Conservation (phyloP, 2,329 filamentous ascomycete species). For the Cadophora gregata region DNA sequence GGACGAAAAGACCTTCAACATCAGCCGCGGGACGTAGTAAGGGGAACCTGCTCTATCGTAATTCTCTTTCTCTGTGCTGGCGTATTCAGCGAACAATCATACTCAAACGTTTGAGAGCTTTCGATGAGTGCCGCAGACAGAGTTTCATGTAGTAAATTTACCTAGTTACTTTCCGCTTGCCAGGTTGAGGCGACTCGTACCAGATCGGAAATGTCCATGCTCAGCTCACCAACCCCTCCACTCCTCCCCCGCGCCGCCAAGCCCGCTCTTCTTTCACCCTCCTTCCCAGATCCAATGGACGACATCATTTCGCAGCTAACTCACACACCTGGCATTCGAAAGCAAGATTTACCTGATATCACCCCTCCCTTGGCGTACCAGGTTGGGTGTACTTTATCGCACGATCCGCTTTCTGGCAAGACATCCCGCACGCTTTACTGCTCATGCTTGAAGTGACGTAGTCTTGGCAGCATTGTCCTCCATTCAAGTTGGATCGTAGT, state of each 20-base stretch:
- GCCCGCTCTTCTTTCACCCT: no score
- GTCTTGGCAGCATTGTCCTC: not conserved
- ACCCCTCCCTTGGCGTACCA: slow-evolving; percentile 3
- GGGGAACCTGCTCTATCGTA: no score
- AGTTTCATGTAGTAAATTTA: no score
- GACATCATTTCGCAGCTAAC: slow-evolving; percentile 42
- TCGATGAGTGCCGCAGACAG: no score
- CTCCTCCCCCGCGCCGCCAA: slow-evolving; percentile 30
- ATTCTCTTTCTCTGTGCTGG: no score
- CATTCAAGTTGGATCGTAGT: not conserved
- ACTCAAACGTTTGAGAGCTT: no score
- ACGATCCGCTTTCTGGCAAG: not conserved
- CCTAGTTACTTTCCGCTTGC: no score
- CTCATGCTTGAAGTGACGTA: slow-evolving; percentile 13
- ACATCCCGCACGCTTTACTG: not conserved
- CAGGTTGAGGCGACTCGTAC: no score
- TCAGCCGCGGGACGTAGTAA: no score
- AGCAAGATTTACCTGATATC: no score
- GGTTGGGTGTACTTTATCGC: not conserved
- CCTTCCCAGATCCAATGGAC: slow-evolving; percentile 48
- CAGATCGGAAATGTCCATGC: no score
- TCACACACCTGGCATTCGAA: not conserved
- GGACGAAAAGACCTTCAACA: not conserved
- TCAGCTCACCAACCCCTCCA: slow-evolving; percentile 36
- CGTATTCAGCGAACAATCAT: no score